phyloP scores from a whole-genome alignment of 768 basidiomycete species.

The Pleurotus platypus region DNA sequence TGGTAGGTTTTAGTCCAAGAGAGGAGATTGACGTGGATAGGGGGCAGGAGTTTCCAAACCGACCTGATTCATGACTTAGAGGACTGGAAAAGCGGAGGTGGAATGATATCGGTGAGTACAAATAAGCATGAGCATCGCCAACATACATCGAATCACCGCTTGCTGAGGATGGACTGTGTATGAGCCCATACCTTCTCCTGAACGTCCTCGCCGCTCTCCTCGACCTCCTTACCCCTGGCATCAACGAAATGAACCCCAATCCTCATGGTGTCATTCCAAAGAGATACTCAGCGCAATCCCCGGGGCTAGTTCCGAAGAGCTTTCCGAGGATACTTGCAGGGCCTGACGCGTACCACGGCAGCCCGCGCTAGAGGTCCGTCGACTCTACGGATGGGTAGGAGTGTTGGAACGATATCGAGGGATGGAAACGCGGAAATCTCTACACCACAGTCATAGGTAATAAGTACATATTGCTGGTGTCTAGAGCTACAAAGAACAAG shows the following conservation, averaged over 20 bases:
- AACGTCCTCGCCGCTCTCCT: neutral
- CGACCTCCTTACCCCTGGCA: constrained; percentile 1
- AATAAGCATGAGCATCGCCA: too few species aligned
- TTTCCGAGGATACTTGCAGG: constrained; percentile 16
- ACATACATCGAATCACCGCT: neutral
- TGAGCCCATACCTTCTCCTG: constrained; percentile 1
- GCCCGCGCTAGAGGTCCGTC: constrained; percentile 19
- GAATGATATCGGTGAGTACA: too few species aligned
- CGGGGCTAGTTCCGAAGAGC: constrained; percentile 19
- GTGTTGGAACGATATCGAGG: constrained; percentile 32
- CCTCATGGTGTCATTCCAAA: constrained; percentile 18
- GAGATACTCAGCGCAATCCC: constrained; percentile 33
- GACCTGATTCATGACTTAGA: too few species aligned
- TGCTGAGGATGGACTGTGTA: neutral
- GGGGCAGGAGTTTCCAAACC: too few species aligned
- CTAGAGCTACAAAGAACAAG: too few species aligned
- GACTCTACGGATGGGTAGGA: constrained; percentile 28
- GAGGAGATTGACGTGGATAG: too few species aligned
- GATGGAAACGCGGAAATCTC: constrained; percentile 28
- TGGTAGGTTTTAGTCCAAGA: too few species aligned
- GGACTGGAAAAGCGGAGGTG: too few species aligned
- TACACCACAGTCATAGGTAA: neutral
- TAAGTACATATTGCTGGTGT: too few species aligned
- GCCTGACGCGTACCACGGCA: constrained; percentile 22
- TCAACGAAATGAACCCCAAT: constrained; percentile 4